Evolutionary conservation across 108 stramenopile species (phyloP).

Genomic region (Aurantiochytrium sp.): DNA sequence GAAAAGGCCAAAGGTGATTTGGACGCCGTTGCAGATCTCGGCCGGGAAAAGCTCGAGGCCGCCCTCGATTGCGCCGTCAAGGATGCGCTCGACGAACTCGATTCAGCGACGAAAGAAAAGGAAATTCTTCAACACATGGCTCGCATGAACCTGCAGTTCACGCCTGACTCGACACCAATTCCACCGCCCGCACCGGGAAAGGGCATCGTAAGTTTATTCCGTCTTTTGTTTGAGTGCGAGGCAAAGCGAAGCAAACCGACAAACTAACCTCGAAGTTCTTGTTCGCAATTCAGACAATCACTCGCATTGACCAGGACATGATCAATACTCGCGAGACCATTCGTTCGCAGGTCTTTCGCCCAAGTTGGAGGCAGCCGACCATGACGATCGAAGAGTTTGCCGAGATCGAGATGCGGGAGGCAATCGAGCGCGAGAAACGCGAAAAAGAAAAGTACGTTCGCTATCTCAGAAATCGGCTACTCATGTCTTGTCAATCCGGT

Average conservation of each 20-base stretch:
- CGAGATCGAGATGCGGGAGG: slow-evolving; percentile 70
- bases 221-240: not conserved
- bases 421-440: slow-evolving; percentile 59
- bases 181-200: not conserved
- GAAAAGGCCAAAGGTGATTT: not conserved
- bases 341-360: slow-evolving; percentile 74
- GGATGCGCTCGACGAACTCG: slow-evolving; percentile 3
- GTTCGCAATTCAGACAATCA: slow-evolving; percentile 12
- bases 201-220: not conserved
- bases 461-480: not conserved
- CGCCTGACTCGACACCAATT: not conserved
- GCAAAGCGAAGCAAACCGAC: not conserved
- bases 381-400: slow-evolving; percentile 86
- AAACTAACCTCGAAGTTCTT: not conserved
- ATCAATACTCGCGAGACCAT: slow-evolving; percentile 63
- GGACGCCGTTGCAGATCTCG: not conserved
- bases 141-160: not conserved
- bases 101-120: not conserved
- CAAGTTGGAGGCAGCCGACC: slow-evolving; percentile 84
- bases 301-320: slow-evolving; percentile 33
- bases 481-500: not conserved
- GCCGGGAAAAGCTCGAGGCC: not conserved
- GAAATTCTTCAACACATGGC: slow-evolving; percentile 1
- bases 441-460: slow-evolving; percentile 45
- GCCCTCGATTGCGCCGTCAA: not conserved